These are phyloP conservation scores for Cardamine chenopodiifolia DNA, from an alignment of 345 rosid species.

Conservation along the genomic window DNA sequence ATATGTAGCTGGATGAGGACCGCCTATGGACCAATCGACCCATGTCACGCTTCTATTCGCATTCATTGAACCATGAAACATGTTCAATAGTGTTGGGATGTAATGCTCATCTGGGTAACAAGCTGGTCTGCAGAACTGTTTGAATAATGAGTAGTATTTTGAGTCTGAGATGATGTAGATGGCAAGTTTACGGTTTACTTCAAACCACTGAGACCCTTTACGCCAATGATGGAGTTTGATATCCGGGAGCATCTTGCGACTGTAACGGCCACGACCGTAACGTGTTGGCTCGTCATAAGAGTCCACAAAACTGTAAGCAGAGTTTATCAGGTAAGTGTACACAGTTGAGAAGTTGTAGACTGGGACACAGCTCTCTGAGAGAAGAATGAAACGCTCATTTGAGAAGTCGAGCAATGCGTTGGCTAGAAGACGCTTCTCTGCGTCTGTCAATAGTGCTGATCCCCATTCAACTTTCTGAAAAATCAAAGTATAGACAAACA, in stretches of 20 bases:
- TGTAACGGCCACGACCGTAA: slow-evolving; percentile 92
- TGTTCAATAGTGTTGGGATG: slow-evolving; percentile 79
- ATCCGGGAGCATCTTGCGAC: slow-evolving; percentile 78
- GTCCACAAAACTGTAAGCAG: slow-evolving; percentile 77
- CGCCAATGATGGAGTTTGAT: slow-evolving; percentile 84
- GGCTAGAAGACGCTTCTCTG: slow-evolving; percentile 89
- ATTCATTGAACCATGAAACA: slow-evolving; percentile 69
- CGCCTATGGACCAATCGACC: slow-evolving; percentile 91
- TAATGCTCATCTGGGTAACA: slow-evolving; percentile 97
- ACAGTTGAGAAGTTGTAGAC: slow-evolving; percentile 75
- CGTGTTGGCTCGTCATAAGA: slow-evolving; percentile 89
- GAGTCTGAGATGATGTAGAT: slow-evolving; percentile 64
- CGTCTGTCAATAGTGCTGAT: slow-evolving; percentile 64
- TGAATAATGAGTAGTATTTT: slow-evolving; percentile 68
- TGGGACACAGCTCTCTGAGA: slow-evolving; percentile 96
- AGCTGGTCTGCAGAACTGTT: slow-evolving; percentile 77
- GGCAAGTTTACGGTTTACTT: slow-evolving; percentile 72
- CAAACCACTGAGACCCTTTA: slow-evolving; percentile 96
- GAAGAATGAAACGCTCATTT: slow-evolving; percentile 86
- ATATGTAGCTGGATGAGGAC: slow-evolving; percentile 82
- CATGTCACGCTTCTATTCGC: slow-evolving; percentile 82
- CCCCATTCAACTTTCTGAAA: slow-evolving; percentile 87
- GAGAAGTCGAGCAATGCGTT: slow-evolving; percentile 86
- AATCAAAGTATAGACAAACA: slow-evolving; percentile 5
- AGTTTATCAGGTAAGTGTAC: slow-evolving; percentile 71